Conservation (phyloP, 306 rosid species). For the Arachis stenosperma region DNA sequence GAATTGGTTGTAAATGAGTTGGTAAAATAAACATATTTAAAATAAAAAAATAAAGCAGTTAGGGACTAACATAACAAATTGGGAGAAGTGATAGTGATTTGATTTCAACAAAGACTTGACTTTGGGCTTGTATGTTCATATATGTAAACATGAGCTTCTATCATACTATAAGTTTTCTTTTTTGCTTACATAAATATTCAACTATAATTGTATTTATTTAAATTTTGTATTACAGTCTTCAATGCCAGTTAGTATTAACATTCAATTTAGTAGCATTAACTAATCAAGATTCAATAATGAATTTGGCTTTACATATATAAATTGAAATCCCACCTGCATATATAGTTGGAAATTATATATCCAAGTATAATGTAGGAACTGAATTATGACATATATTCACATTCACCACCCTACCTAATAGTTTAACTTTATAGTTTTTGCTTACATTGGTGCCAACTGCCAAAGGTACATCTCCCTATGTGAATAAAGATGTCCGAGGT, state of each 20-base stretch:
- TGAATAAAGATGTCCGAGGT: too few relatives aligned
- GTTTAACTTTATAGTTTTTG: too few relatives aligned
- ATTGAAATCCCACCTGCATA: not conserved
- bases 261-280: not conserved
- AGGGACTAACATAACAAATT: too few relatives aligned
- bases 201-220: too few relatives aligned
- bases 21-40: not conserved
- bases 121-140: not conserved
- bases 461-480: too few relatives aligned
- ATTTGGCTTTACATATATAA: not conserved
- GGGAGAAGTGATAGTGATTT: not conserved
- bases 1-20: not conserved
- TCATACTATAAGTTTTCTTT: too few relatives aligned
- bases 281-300: not conserved
- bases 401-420: not conserved
- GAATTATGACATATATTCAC: conserved; percentile 9
- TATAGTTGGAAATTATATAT: not conserved
- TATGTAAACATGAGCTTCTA: too few relatives aligned
- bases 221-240: too few relatives aligned
- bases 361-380: not conserved
- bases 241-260: not conserved
- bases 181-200: too few relatives aligned
- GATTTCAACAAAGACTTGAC: not conserved
- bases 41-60: too few relatives aligned
- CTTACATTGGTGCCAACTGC: too few relatives aligned